These are phyloP conservation scores for Colletotrichum abscissum DNA, from an alignment of 2,329 filamentous ascomycete species.

Conservation along the genomic window DNA sequence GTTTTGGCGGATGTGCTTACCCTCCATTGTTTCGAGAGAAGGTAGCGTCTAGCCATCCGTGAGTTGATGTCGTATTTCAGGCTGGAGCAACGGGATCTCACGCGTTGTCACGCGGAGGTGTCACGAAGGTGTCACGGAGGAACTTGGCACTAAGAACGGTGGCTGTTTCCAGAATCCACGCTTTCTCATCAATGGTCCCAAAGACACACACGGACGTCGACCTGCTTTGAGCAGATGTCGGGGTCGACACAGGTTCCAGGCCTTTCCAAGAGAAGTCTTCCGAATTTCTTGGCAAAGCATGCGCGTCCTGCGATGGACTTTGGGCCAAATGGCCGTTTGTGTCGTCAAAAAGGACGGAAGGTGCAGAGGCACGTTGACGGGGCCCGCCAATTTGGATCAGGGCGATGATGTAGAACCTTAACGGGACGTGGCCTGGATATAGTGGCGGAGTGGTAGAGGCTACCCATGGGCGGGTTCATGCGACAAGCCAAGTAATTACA, in stretches of 20 bases:
- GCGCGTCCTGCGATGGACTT: neutral
- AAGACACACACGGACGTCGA: neutral
- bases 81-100: neutral
- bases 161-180: neutral
- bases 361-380: neutral
- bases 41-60: conserved; percentile 9
- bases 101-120: neutral
- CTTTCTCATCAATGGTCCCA: neutral
- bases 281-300: neutral
- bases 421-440: neutral
- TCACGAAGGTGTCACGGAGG: neutral
- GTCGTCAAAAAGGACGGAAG: neutral
- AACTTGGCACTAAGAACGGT: neutral
- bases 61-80: neutral
- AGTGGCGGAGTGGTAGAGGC: neutral
- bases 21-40: neutral
- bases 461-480: neutral
- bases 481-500: neutral
- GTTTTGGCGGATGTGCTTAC: neutral
- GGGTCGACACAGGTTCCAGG: neutral
- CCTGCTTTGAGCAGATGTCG: no score
- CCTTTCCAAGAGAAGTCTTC: neutral
- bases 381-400: neutral
- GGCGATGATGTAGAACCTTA: neutral
- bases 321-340: neutral